phyloP scores from a whole-genome alignment of 2,329 filamentous ascomycete genomes.

The Hypoxylon sp. region DNA sequence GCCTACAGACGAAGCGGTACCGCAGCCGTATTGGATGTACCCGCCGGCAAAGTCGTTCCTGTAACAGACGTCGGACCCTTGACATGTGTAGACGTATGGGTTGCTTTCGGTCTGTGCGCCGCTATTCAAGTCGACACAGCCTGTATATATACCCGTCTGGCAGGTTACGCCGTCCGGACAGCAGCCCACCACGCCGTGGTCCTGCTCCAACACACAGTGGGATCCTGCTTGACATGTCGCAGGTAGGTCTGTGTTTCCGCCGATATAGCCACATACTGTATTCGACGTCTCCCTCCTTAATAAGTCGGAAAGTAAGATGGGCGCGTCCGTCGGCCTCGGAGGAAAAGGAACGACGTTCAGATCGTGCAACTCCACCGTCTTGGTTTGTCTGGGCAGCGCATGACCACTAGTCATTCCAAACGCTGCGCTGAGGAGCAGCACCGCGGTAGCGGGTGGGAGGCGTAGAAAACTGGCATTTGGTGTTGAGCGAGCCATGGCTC shows the following conservation, averaged over 20 bases:
- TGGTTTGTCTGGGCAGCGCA: conserved; percentile 53
- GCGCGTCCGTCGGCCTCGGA: conserved; percentile 51
- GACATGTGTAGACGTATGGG: conserved; percentile 65
- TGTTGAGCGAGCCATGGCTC: conserved; percentile 45
- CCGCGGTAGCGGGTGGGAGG: conserved; percentile 47
- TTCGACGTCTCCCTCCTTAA: conserved; percentile 54
- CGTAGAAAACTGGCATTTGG: conserved; percentile 46
- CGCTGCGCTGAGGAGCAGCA: conserved; percentile 48
- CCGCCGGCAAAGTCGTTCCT: conserved; percentile 63
- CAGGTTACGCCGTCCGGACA: conserved; percentile 63
- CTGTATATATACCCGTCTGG: conserved; percentile 64
- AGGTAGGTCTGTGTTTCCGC: conserved; percentile 58
- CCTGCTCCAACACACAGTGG: conserved; percentile 63
- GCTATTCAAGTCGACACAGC: conserved; percentile 62
- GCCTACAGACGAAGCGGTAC: conserved; percentile 56
- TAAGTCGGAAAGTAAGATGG: conserved; percentile 48
- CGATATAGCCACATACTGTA: conserved; percentile 66
- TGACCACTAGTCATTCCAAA: conserved; percentile 48
- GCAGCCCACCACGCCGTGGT: conserved; percentile 61
- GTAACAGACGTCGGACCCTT: conserved; percentile 61
- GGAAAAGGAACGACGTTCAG: conserved; percentile 53
- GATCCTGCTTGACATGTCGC: conserved; percentile 66
- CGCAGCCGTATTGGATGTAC: conserved; percentile 65
- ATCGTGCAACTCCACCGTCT: conserved; percentile 48
- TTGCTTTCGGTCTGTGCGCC: conserved; percentile 59